Conservation (phyloP, 2,329 filamentous ascomycete species). For the Arthrobotrys megalospora region DNA sequence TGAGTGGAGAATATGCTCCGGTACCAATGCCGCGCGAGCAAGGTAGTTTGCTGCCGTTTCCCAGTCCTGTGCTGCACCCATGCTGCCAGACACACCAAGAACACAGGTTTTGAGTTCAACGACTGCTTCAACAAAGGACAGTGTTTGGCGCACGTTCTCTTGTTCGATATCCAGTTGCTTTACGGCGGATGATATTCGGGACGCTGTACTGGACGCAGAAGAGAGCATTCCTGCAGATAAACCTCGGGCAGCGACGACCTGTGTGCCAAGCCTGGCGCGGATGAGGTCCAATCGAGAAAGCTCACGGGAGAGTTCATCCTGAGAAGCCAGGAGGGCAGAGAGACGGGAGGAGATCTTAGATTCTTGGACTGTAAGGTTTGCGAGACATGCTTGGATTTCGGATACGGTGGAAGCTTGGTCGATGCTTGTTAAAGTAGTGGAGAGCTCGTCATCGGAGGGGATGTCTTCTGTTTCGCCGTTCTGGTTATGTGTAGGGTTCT, state of each 20-base stretch:
- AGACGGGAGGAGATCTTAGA: conserved; percentile 80
- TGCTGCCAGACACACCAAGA: conserved; percentile 91
- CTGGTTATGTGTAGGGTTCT: conserved; percentile 24
- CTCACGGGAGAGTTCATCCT: conserved; percentile 88
- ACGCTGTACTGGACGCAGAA: conserved; percentile 85
- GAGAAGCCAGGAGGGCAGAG: conserved; percentile 82
- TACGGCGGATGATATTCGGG: conserved; percentile 87
- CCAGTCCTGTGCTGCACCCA: conserved; percentile 99
- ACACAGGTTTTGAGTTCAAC: conserved; percentile 97
- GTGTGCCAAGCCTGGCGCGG: conserved; percentile 87
- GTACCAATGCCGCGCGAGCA: conserved; percentile 84
- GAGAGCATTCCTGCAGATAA: conserved; percentile 94
- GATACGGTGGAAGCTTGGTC: conserved; percentile 72
- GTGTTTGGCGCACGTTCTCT: conserved; percentile 87
- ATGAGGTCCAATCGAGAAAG: conserved; percentile 89
- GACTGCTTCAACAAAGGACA: conserved; percentile 94
- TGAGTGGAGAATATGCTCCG: conserved; percentile 83
- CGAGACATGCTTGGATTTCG: conserved; percentile 84
- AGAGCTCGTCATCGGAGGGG: conserved; percentile 40
- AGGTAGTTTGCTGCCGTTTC: conserved; percentile 94
- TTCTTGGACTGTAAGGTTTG: conserved; percentile 82
- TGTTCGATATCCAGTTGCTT: conserved; percentile 92
- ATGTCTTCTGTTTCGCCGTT: conserved; percentile 16
- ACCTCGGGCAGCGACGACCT: conserved; percentile 84
- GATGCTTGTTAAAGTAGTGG: conserved; percentile 63